Conservation (phyloP, 306 rosid genomes). For the Acacia confusa region DNA sequence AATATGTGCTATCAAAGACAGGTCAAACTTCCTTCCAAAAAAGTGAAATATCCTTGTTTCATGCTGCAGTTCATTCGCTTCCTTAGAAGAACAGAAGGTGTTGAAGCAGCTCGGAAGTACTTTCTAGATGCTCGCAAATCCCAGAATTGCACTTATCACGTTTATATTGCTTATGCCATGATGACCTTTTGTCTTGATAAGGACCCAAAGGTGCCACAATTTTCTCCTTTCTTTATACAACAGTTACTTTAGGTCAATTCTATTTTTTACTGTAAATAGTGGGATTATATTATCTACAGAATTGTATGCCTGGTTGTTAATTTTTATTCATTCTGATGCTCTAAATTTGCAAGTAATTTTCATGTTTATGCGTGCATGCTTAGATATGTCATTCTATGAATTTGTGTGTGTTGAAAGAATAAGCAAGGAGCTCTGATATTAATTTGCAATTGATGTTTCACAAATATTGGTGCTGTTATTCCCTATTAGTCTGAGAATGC, state of each 20-base stretch:
- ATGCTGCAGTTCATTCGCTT: constrained; percentile 89
- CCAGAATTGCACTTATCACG: constrained; percentile 86
- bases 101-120: constrained; percentile 96
- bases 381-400: neutral
- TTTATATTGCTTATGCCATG: constrained; percentile 91
- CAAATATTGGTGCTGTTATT: neutral
- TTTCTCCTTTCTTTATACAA: constrained; percentile 8
- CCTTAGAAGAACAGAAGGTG: constrained; percentile 89
- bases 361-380: neutral
- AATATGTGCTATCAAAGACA: constrained; percentile 5
- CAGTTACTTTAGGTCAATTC: neutral
- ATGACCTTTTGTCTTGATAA: constrained; percentile 94
- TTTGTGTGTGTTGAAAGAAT: neutral
- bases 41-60: constrained; percentile 37
- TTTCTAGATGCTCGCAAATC: constrained; percentile 93
- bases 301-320: neutral
- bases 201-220: constrained; percentile 79
- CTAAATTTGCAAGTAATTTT: neutral
- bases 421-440: constrained; percentile 3
- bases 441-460: neutral
- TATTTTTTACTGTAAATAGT: constrained; percentile 4
- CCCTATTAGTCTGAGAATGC: neutral
- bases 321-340: neutral
- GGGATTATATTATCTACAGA: constrained; percentile 29
- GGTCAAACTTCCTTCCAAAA: constrained; percentile 20